These are phyloP conservation scores for Talaromyces islandicus DNA, from an alignment of 2,329 filamentous ascomycete genomes.

Conservation along the genomic window DNA sequence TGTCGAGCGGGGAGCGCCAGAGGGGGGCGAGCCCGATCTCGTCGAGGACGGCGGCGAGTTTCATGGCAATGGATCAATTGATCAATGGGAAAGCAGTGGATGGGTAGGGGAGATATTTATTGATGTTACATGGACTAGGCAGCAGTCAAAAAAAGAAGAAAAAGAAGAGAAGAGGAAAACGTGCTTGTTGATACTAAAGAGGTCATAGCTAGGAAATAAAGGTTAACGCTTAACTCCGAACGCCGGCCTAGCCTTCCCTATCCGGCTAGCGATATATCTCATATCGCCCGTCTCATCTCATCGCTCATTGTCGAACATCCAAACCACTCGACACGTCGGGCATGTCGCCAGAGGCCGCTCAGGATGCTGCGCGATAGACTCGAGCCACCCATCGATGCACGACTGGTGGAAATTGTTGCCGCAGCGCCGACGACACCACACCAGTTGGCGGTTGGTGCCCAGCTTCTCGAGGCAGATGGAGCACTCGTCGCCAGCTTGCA, in stretches of 20 bases:
- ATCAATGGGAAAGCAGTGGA: neutral
- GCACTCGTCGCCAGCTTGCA: neutral
- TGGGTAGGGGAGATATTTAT: neutral
- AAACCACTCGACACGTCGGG: neutral
- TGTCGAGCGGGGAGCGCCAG: conserved; percentile 30
- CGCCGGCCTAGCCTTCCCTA: neutral
- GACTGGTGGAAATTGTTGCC: neutral
- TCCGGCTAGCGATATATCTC: neutral
- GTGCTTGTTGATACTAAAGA: neutral
- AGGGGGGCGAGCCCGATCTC: conserved; percentile 34
- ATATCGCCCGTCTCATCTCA: no score
- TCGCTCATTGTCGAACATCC: no score
- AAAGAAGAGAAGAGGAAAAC: neutral
- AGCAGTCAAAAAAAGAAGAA: neutral
- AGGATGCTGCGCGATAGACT: neutral
- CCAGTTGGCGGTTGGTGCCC: neutral
- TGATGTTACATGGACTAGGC: neutral
- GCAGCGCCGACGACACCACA: neutral
- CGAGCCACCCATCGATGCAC: neutral
- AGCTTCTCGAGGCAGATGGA: neutral
- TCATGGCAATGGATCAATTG: neutral
- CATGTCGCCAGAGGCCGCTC: neutral
- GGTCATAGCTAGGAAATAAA: neutral
- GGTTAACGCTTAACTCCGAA: neutral
- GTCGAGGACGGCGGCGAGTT: neutral